These are phyloP conservation scores for Mycosphaerella sp. DNA, from an alignment of 2,329 filamentous ascomycete species.

Conservation along the genomic window DNA sequence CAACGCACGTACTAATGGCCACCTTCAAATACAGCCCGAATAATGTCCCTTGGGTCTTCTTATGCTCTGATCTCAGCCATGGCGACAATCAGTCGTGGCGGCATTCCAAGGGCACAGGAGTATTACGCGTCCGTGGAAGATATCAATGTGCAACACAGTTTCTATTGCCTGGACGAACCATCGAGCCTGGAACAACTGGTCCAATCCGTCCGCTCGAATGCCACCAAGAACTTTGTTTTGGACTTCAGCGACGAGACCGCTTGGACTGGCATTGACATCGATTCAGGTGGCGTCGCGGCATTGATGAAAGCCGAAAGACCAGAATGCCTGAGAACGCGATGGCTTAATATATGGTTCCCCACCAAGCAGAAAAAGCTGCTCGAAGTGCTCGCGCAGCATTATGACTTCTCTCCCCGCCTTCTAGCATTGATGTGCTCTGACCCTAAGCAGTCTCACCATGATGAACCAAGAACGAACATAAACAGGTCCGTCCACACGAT, in stretches of 20 bases:
- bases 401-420: constrained; percentile 62
- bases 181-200: constrained; percentile 44
- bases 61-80: not conserved
- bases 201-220: constrained; percentile 35
- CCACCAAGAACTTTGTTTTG: constrained; percentile 56
- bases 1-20: not conserved
- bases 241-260: constrained; percentile 55
- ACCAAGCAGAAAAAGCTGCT: constrained; percentile 53
- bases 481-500: constrained; percentile 9
- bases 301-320: constrained; percentile 42
- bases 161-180: constrained; percentile 50
- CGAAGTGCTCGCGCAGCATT: constrained; percentile 52
- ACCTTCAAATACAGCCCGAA: not conserved
- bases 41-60: not conserved
- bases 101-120: constrained; percentile 10
- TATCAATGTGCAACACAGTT: constrained; percentile 28
- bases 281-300: constrained; percentile 36
- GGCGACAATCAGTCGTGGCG: constrained; percentile 6
- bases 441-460: constrained; percentile 36
- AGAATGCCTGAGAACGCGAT: constrained; percentile 52
- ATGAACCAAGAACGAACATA: constrained; percentile 9
- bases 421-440: constrained; percentile 57
- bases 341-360: constrained; percentile 72
- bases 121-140: constrained; percentile 20
- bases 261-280: constrained; percentile 52